Base-by-base conservation (phyloP, 2,329 filamentous ascomycete species). In the Fusarium incarnatum region DNA sequence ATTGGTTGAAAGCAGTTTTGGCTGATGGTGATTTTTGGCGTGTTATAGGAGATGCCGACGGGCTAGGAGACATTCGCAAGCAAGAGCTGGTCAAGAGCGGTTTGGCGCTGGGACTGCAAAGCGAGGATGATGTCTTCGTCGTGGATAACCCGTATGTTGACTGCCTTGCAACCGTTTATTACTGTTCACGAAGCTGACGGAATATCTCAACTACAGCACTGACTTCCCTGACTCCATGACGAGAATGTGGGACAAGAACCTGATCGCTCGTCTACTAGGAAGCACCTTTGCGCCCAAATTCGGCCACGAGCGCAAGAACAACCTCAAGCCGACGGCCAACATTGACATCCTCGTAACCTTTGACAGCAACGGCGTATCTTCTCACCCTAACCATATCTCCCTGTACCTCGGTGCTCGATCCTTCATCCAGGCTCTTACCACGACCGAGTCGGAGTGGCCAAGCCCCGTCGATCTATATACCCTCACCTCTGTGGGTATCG, bases 151-250 rank as follows among this genome's bases (percentile, higher is more conserved):
- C 88, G 88, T 91, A 83, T 69, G 85, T 82, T 44, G 44, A 47
- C 30, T 34, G 11, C 18, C 48, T 28, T 22, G 12, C 5, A 45
- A 6, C 16, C 13, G 15, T 9, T 12, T 27, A 13, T 44, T 22
- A 8, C 7, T 12, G 8, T 22, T 22, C 20, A 8, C 13, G 2
- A 60, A 27, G 28, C 64, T 73, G n/a, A 66, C 56, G 27, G 27
- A 25, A 10, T 34, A 32, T 32, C 42, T 60, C 27, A 32, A 28
- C 52, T 27, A 40, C 28, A 79, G 68, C 54, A 83, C 82, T 50
- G 87, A 92, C 75, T 97, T 98, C 79, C 93, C 90, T 58, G 96
- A 99, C 81, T 94, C 93, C 65, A 98, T 98, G 93, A 92, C 88
- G 4, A 84, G 84, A 32, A 87, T 84, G 48, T 98, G 95, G 95